Percentiles rank a stretch among this genome's conserved stretches.
Evolutionary conservation across 179 eudicot genomes (phyloP).

Genomic region (Actinidia polygama): DNA sequence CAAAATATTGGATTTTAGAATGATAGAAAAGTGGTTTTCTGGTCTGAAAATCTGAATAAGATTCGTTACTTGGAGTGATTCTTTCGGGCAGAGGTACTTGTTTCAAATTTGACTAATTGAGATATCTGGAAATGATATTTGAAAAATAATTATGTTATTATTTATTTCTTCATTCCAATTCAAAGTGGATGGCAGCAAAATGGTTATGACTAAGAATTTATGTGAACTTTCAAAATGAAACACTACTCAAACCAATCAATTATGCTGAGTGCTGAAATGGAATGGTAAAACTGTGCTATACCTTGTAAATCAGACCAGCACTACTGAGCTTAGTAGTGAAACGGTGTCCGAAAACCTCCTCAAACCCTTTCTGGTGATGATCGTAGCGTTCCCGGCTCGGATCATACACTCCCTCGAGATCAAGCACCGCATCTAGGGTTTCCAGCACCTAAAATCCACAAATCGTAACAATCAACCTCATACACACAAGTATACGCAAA

Average conservation of each 20-base stretch:
- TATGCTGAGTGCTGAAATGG: not conserved
- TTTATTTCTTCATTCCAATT: no score
- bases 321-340: slow-evolving; percentile 92
- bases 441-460: slow-evolving; percentile 62
- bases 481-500: no score
- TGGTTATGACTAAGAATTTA: no score
- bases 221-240: not conserved
- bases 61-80: no score
- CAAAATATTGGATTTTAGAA: no score
- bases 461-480: not conserved
- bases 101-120: no score
- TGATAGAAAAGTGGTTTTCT: no score
- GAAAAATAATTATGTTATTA: no score
- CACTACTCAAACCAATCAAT: not conserved
- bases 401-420: slow-evolving; percentile 94
- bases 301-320: slow-evolving; percentile 99
- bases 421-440: slow-evolving; percentile 86
- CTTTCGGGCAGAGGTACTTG: no score
- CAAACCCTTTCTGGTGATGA: slow-evolving; percentile 95
- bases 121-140: no score
- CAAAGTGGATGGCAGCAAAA: no score
- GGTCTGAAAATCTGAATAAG: no score
- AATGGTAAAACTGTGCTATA: slow-evolving; percentile 23
- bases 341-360: slow-evolving; percentile 87
- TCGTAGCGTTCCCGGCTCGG: slow-evolving; percentile 75